These are phyloP conservation scores for Cyanodermella asteris DNA, from an alignment of 2,329 filamentous ascomycete species.

Conservation along the genomic window DNA sequence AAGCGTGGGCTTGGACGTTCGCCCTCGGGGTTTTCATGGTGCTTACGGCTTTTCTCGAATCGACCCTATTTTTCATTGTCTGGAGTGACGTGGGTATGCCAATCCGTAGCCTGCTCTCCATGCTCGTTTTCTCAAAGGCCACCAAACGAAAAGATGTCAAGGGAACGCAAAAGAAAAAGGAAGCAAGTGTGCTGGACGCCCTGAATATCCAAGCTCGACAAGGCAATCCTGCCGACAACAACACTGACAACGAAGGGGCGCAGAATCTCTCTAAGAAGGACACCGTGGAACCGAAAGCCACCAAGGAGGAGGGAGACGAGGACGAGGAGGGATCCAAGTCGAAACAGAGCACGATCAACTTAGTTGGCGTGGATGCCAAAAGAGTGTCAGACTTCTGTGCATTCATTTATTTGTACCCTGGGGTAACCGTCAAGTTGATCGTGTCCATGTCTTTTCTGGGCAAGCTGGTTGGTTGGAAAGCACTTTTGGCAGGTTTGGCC, in stretches of 20 bases:
- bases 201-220: no score
- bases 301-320: constrained; percentile 23
- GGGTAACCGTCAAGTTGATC: constrained; percentile 38
- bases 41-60: constrained; percentile 34
- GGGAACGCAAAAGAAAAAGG: constrained; percentile 23
- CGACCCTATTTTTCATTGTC: constrained; percentile 44
- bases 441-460: constrained; percentile 45
- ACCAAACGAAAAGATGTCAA: constrained; percentile 61
- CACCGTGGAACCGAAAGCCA: neutral
- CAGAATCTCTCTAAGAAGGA: constrained; percentile 12
- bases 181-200: no score
- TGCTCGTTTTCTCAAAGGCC: constrained; percentile 55
- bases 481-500: constrained; percentile 41
- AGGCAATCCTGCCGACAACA: constrained; percentile 19
- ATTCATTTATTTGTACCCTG: constrained; percentile 43
- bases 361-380: constrained; percentile 49
- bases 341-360: constrained; percentile 51
- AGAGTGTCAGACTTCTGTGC: constrained; percentile 47
- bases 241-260: constrained; percentile 12
- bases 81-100: constrained; percentile 42
- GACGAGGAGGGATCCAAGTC: constrained; percentile 34
- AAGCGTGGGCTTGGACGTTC: constrained; percentile 47
- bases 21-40: constrained; percentile 40
- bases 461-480: constrained; percentile 49
- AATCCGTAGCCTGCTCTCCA: constrained; percentile 45